Evolutionary conservation across 805 yeast genomes (phyloP), one percentile per base, ranked within the genome.

Genomic region (Candida berthetii): DNA sequence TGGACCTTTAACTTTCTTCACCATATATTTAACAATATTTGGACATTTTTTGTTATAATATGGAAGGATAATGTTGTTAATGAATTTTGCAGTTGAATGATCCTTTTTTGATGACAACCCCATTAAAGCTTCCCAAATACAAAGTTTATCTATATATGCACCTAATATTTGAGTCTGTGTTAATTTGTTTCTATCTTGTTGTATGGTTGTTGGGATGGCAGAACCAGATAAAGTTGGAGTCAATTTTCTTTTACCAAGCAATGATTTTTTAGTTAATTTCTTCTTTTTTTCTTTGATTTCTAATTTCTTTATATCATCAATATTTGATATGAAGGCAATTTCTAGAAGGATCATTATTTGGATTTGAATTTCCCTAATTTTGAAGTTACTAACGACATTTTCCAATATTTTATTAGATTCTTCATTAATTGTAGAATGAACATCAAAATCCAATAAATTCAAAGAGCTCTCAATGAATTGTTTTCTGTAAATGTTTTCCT

Each of bases 351-450:
- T 45, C 2, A 79, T 48, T 0, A 76, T 60, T 50, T 79, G 84
- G 27, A 79, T 52, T 46, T 77, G 81, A 1, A 80, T 72, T 47
- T 78, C 84, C 29, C 82, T 59, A 2, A 73, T 62, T 46, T 77
- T 78, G 43, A 78, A 59, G 31, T 69, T 66, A 31, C 62, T 54
- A 3, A 65, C 51, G 1, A 72, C 44, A 14, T 58, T 64, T 1
- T 50, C 50, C 1, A 61, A 33, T 8, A 53, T 48, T 20, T 60
- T 60, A 36, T 61, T 57, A 4, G 54, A 52, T 20, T 52, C 54
- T n/a, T 44, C 42, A 20, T 50, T 51, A 42, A 55, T 41, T 17
- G 45, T 19, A 11, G 54, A 50, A 15, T 50, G 45, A 10, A 58
- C 44, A 19, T 51, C 54, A 29, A 55, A 54, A 24, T 52, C 54